phyloP scores from a whole-genome alignment of 495 filamentous ascomycete species.

The Podospora pseudocomata region DNA sequence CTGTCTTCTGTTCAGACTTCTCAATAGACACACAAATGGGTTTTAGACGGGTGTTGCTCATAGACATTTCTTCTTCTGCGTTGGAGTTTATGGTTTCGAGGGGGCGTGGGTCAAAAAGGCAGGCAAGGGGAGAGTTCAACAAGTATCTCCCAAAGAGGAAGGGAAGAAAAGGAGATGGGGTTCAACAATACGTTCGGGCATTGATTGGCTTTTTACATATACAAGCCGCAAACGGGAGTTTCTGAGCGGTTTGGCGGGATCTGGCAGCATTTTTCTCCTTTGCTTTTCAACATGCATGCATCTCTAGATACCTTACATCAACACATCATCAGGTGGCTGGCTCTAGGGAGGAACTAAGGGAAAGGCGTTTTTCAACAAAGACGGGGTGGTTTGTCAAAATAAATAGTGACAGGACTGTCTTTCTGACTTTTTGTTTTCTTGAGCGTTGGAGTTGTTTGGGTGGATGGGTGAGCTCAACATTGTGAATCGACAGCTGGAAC shows the following conservation, averaged over 20 bases:
- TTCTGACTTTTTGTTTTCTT: background rate
- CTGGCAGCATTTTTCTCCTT: background rate
- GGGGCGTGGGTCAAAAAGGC: background rate
- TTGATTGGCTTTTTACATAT: background rate
- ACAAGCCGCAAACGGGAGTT: background rate
- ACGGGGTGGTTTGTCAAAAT: constrained; percentile 2
- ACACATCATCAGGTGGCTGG: background rate
- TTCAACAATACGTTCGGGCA: background rate
- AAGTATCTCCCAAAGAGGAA: background rate
- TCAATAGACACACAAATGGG: background rate
- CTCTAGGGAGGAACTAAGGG: background rate
- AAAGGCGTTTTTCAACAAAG: constrained; percentile 2
- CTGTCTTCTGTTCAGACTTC: constrained; percentile 24
- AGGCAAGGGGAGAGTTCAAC: background rate
- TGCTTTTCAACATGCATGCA: background rate
- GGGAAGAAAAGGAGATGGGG: background rate
- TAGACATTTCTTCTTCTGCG: background rate
- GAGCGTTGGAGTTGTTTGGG: background rate
- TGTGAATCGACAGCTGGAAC: background rate
- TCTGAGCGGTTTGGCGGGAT: background rate
- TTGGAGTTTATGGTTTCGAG: background rate
- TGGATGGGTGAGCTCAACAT: background rate
- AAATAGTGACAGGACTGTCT: background rate
- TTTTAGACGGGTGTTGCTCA: background rate
- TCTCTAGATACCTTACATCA: background rate